phyloP scores from a whole-genome alignment of 768 basidiomycete genomes.

The Phaeotremella fagi region DNA sequence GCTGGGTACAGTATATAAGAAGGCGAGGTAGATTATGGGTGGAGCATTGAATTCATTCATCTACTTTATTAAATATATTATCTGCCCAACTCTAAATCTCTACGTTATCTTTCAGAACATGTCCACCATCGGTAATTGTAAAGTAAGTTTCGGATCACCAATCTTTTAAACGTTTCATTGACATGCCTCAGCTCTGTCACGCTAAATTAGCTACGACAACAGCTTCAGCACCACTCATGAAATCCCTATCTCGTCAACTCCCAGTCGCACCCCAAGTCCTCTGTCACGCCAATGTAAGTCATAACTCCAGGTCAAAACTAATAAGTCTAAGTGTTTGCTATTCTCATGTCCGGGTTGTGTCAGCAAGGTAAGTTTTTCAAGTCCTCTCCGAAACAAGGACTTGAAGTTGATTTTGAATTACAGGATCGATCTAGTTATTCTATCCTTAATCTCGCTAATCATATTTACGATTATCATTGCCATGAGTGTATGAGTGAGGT shows the following conservation, averaged over 20 bases:
- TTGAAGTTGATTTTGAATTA: neutral
- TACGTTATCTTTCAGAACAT: neutral
- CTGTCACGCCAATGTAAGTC: constrained; percentile 22
- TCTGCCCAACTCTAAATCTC: neutral
- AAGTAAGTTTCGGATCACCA: neutral
- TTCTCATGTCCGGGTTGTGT: constrained; percentile 31
- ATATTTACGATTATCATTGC: constrained; percentile 33
- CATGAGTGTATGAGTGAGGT: constrained; percentile 21
- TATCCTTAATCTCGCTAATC: constrained; percentile 25
- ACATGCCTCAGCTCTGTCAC: constrained; percentile 23
- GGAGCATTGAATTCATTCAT: neutral
- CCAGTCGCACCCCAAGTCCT: constrained; percentile 4
- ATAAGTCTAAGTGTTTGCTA: constrained; percentile 11
- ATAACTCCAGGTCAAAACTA: neutral
- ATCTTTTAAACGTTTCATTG: neutral
- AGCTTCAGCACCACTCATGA: constrained; percentile 6
- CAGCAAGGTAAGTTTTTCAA: constrained; percentile 2
- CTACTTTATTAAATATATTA: neutral
- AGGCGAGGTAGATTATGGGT: no score
- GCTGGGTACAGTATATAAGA: no score
- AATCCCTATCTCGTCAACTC: constrained; percentile 2
- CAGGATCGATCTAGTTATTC: constrained; percentile 14
- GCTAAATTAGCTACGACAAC: constrained; percentile 11
- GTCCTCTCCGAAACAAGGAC: neutral
- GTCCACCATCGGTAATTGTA: neutral